phyloP scores from a whole-genome alignment of 1,139 yeast genomes.

The Hansenula lynferdii region DNA sequence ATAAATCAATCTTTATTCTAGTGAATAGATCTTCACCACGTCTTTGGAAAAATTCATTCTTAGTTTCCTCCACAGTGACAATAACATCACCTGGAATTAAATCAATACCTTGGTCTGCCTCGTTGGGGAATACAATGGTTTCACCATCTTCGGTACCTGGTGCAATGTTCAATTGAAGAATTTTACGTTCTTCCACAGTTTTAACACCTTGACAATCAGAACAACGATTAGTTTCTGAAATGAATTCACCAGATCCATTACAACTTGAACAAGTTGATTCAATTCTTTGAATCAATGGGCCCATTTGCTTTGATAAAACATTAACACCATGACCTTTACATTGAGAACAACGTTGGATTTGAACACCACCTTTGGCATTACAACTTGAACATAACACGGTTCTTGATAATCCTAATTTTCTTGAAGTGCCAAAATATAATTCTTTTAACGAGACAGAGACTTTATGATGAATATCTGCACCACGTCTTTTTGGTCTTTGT shows the following conservation, averaged over 20 bases:
- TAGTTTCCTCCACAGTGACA: constrained; percentile 33
- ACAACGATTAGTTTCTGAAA: constrained; percentile 34
- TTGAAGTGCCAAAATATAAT: constrained; percentile 41
- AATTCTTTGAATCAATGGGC: constrained; percentile 25
- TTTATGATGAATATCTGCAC: constrained; percentile 43
- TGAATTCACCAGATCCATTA: constrained; percentile 32
- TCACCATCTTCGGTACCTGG: constrained; percentile 53
- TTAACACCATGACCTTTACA: constrained; percentile 38
- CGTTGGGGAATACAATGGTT: constrained; percentile 45
- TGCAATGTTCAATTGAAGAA: constrained; percentile 44
- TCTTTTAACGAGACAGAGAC: constrained; percentile 41
- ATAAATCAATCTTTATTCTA: constrained; percentile 42
- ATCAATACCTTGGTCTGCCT: constrained; percentile 60
- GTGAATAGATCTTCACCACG: constrained; percentile 43
- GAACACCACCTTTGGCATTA: constrained; percentile 39
- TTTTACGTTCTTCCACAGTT: constrained; percentile 39
- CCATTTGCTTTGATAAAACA: constrained; percentile 23
- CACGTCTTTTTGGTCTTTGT: constrained; percentile 22
- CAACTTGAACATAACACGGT: constrained; percentile 38
- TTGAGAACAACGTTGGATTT: constrained; percentile 25
- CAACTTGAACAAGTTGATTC: constrained; percentile 32
- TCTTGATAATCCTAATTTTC: constrained; percentile 41
- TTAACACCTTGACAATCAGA: constrained; percentile 35
- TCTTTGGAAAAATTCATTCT: constrained; percentile 42
- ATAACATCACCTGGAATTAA: constrained; percentile 65